A percentile compares a stretch with the other conserved stretches of the same genome.
Evolutionary conservation across 2,329 filamentous ascomycete genomes (phyloP).

Genomic region (Lasiodiplodia hormozganensis): DNA sequence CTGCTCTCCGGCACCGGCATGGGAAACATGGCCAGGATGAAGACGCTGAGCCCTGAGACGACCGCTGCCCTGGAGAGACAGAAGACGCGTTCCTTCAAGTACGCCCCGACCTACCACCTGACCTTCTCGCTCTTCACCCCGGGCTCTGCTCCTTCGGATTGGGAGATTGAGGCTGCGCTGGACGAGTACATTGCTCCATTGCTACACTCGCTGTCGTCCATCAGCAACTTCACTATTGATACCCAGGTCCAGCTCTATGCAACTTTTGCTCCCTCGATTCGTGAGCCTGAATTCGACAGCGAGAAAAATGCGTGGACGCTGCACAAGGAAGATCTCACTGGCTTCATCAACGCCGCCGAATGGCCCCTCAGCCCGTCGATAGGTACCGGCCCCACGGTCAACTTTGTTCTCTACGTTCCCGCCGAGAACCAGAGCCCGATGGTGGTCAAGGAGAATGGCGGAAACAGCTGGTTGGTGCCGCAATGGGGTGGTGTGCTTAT

Average conservation of each 20-base stretch:
- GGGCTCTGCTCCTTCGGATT: constrained; percentile 77
- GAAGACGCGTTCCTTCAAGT: constrained; percentile 85
- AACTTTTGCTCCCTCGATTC: constrained; percentile 67
- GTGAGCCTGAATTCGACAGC: constrained; percentile 62
- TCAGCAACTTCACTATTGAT: constrained; percentile 95
- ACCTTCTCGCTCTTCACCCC: constrained; percentile 95
- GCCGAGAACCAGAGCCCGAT: constrained; percentile 69
- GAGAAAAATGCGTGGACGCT: constrained; percentile 69
- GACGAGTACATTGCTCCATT: constrained; percentile 82
- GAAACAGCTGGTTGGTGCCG: constrained; percentile 88
- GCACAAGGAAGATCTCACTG: constrained; percentile 84
- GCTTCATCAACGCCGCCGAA: constrained; percentile 96
- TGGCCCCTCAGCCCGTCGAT: constrained; percentile 97
- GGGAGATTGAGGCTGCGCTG: constrained; percentile 87
- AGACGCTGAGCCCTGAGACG: constrained; percentile 56
- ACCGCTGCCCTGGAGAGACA: constrained; percentile 67
- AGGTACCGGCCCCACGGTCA: constrained; percentile 89
- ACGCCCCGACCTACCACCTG: constrained; percentile 91
- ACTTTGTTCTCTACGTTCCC: constrained; percentile 92
- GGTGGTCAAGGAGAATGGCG: constrained; percentile 63
- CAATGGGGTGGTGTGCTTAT: constrained; percentile 89
- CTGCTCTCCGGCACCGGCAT: constrained; percentile 54
- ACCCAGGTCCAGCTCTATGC: constrained; percentile 96
- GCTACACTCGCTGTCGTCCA: constrained; percentile 76
- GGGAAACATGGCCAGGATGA: constrained; percentile 53